Evolutionary conservation across 257 asterid species (phyloP).

Genomic region (Fraxinus cuspidata): DNA sequence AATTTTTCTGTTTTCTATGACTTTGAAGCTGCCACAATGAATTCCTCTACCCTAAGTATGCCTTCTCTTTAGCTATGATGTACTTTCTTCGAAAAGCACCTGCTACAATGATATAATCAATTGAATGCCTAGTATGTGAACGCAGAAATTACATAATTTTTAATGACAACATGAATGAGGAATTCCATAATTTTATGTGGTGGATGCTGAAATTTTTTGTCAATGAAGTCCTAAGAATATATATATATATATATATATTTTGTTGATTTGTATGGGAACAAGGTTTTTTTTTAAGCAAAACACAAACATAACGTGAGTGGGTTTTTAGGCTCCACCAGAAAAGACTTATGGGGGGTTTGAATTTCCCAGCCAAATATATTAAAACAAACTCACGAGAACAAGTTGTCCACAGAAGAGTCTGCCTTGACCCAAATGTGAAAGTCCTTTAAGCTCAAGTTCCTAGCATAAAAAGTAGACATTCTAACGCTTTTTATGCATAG

Average conservation of each 20-base stretch:
- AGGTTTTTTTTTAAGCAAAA: background rate
- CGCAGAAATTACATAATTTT: background rate
- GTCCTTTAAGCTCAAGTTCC: no score
- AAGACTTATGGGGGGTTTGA: no score
- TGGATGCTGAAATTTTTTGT: constrained; percentile 13
- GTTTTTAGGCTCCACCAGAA: no score
- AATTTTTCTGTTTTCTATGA: constrained; percentile 12
- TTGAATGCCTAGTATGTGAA: background rate
- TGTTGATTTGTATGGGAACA: background rate
- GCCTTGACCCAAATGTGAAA: no score
- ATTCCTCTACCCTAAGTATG: background rate
- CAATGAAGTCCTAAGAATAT: constrained; percentile 4
- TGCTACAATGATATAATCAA: background rate
- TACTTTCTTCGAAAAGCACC: background rate
- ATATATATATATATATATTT: background rate
- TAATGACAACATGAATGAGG: constrained; percentile 2
- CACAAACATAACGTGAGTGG: no score
- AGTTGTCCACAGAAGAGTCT: no score
- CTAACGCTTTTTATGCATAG: no score
- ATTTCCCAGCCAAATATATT: no score
- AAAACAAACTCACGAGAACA: no score
- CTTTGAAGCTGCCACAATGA: constrained; percentile 9
- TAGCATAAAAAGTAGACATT: no score
- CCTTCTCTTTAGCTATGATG: constrained; percentile 8
- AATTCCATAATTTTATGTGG: background rate